These are phyloP conservation scores for Phytophthora rubi DNA, from an alignment of 352 stramenopile species.

Conservation along the genomic window DNA sequence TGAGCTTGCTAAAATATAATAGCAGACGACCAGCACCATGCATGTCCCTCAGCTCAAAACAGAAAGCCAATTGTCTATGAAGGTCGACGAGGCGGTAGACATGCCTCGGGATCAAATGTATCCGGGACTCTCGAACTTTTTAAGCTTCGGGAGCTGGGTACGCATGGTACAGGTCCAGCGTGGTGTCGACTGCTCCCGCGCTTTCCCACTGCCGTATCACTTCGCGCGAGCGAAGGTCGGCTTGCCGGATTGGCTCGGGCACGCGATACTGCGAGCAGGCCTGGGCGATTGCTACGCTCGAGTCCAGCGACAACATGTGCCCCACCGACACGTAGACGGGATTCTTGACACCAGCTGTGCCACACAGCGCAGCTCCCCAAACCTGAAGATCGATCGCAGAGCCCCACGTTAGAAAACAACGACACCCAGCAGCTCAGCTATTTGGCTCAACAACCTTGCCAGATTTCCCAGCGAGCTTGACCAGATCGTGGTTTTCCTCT, in stretches of 20 bases:
- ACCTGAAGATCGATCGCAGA: constrained; percentile 37
- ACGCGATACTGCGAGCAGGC: constrained; percentile 74
- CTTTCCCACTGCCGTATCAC: constrained; percentile 78
- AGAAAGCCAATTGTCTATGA: constrained; percentile 9
- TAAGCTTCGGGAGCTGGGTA: constrained; percentile 8
- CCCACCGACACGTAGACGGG: constrained; percentile 88
- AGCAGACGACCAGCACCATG: no score
- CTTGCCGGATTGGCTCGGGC: constrained; percentile 87
- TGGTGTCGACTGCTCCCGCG: constrained; percentile 50
- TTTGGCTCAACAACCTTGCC: constrained; percentile 44
- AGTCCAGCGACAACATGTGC: constrained; percentile 69
- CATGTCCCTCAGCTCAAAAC: constrained; percentile 11
- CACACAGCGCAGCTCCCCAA: constrained; percentile 81
- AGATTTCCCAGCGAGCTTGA: constrained; percentile 63
- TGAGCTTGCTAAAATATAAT: no score
- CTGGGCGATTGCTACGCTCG: constrained; percentile 60
- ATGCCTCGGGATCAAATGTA: constrained; percentile 8
- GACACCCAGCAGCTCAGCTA: background rate
- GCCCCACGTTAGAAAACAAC: background rate
- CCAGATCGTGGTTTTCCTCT: constrained; percentile 36
- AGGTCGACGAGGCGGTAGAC: constrained; percentile 10
- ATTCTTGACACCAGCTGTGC: constrained; percentile 67
- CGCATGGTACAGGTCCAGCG: constrained; percentile 51
- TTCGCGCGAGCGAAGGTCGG: constrained; percentile 79
- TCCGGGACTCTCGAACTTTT: background rate